phyloP scores from a whole-genome alignment of 768 basidiomycete genomes.

The Rhodosporidiobolus sp. region DNA sequence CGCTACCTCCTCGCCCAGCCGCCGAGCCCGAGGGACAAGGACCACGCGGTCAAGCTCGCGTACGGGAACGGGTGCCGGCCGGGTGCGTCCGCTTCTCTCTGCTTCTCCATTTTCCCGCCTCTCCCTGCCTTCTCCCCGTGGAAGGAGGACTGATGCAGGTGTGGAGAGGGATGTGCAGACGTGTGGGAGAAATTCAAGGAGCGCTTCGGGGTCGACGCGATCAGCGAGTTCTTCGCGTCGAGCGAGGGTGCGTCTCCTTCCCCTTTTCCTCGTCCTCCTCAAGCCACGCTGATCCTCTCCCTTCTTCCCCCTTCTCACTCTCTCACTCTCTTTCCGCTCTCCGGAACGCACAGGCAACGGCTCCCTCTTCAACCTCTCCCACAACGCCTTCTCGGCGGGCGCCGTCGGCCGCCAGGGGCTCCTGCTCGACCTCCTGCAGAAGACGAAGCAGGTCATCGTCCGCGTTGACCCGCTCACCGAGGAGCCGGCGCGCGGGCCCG shows the following conservation, averaged over 20 bases:
- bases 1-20: constrained; percentile 33
- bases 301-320: background rate
- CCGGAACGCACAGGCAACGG: constrained; percentile 25
- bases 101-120: background rate
- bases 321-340: fast-evolving
- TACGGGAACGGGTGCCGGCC: constrained; percentile 39
- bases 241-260: constrained; percentile 18
- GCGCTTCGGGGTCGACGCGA: constrained; percentile 30
- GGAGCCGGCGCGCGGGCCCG: constrained; percentile 22
- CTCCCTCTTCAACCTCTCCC: constrained; percentile 20
- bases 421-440: constrained; percentile 2
- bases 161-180: background rate
- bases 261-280: background rate
- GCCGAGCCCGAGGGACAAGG: constrained; percentile 21
- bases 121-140: background rate
- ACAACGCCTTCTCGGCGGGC: constrained; percentile 23
- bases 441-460: constrained; percentile 24
- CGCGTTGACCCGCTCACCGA: constrained; percentile 35
- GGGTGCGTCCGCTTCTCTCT: background rate
- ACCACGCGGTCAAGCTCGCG: constrained; percentile 30
- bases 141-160: background rate
- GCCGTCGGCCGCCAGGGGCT: constrained; percentile 31
- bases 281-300: no score
- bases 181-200: constrained; percentile 39
- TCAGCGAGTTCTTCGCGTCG: constrained; percentile 37